Evolutionary conservation across 192 early-diverging fungal genomes (phyloP).

Genomic region (Gigaspora rosea): DNA sequence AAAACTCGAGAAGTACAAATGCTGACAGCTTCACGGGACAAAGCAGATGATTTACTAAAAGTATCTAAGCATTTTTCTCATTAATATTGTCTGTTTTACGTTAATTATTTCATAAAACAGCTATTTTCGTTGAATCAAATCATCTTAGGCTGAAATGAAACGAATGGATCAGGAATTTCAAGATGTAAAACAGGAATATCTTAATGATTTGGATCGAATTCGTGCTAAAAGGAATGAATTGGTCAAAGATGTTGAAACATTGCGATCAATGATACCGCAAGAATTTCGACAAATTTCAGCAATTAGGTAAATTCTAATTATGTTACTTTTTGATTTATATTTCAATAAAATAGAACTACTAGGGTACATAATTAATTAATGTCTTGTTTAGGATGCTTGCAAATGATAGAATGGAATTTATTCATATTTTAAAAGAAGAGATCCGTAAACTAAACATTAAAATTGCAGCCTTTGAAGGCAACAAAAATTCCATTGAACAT

Average conservation of each 20-base stretch:
- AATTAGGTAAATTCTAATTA: neutral
- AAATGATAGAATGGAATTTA: conserved; percentile 34
- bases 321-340: neutral
- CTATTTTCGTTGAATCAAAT: neutral
- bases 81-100: neutral
- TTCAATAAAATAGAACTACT: neutral
- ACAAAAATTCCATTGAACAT: conserved; percentile 51
- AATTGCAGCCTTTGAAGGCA: conserved; percentile 49
- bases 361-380: neutral
- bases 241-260: conserved; percentile 34
- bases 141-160: conserved; percentile 2
- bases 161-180: neutral
- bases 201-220: conserved; percentile 27
- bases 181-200: conserved; percentile 15
- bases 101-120: neutral
- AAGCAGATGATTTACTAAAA: neutral
- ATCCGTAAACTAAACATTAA: conserved; percentile 56
- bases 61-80: neutral
- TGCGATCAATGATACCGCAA: conserved; percentile 31
- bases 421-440: conserved; percentile 54
- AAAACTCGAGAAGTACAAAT: neutral
- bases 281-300: conserved; percentile 32
- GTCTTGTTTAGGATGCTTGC: conserved; percentile 10
- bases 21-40: neutral
- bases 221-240: conserved; percentile 38